Evolutionary conservation across 2,329 filamentous ascomycete species (phyloP).

Genomic region (Aspergillus felis): DNA sequence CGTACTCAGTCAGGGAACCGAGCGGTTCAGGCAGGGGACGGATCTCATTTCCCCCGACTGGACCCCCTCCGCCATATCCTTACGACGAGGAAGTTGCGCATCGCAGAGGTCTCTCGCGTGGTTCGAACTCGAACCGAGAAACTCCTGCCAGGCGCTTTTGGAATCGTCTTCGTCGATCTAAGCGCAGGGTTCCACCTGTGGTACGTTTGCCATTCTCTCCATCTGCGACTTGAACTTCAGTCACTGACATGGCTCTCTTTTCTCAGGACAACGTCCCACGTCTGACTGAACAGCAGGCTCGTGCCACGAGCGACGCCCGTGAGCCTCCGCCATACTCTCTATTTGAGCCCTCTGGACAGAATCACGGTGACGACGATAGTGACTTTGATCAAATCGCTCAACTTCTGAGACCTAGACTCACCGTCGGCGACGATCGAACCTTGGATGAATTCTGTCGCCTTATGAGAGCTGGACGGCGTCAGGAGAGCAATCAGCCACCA

Average conservation of each 20-base stretch:
- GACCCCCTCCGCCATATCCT: background rate
- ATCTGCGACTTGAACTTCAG: background rate
- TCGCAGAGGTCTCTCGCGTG: background rate
- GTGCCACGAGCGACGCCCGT: background rate
- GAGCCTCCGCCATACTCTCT: background rate
- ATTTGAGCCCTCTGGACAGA: background rate
- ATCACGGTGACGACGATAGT: too few relatives aligned
- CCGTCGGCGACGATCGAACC: too few relatives aligned
- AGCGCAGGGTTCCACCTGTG: background rate
- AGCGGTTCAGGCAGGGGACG: too few relatives aligned
- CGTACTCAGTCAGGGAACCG: too few relatives aligned
- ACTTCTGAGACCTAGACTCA: too few relatives aligned
- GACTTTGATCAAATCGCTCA: too few relatives aligned
- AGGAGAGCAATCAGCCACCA: too few relatives aligned
- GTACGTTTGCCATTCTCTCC: background rate
- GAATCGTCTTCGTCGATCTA: background rate
- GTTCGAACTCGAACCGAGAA: background rate
- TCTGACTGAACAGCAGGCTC: background rate
- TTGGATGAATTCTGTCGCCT: too few relatives aligned
- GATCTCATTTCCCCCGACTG: too few relatives aligned
- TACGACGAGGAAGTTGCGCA: background rate
- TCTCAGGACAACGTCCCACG: background rate
- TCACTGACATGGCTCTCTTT: background rate
- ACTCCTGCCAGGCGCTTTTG: background rate
- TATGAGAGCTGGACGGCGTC: too few relatives aligned